Base-by-base conservation (phyloP, 2,329 filamentous ascomycete species). In the Coccinonectria pachysandricola region DNA sequence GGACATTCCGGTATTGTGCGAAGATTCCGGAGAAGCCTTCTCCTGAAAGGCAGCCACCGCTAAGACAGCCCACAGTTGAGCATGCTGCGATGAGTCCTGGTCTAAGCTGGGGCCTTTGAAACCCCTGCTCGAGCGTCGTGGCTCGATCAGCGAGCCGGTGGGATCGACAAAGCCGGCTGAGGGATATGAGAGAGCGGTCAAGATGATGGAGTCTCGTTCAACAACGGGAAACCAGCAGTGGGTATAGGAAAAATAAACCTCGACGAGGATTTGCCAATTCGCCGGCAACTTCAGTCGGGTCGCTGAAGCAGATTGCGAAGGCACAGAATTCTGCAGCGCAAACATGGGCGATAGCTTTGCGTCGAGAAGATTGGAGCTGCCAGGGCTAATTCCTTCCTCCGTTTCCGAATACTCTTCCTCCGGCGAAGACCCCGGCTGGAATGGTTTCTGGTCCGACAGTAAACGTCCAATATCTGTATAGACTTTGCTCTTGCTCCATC, bases 211-310 rank as follows among this genome's bases (percentile, higher is more conserved):
- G 24, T 78, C 68, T 35, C 75, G 79, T 36, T 84, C 75, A 8
- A 79, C 60, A 14, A 87, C 74, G 0, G 81, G 81, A 14, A 87
- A 64, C 81, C 81, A 87, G 27, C 69, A 74, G 47, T 86, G 78
- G 0, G 76, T 82, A 40, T 82, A 83, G 2, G 78, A 71, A 33
- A 83, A 80, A 47, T 84, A 86, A 4, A 79, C 64, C 38, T 85
- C 77, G 19, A 86, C 56, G 4, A 86, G 61, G 3, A 65, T 60
- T 58, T 63, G 75, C 45, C 65, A 70, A 42, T 71, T 65, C 10
- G 50, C 44, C 10, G 65, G 74, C 0, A 79, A 54, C 20, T 44
- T 42, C 20, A 48, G 32, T 30, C 35, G 53, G 27, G 31, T 26
- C 35, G 37, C 28, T 15, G 22, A 11, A 8, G 20, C 20, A 15